Percentiles rank a stretch among this genome's conserved stretches.
These are phyloP conservation scores for Prinsepia uniflora DNA, from an alignment of 306 rosid species.

Conservation along the genomic window DNA sequence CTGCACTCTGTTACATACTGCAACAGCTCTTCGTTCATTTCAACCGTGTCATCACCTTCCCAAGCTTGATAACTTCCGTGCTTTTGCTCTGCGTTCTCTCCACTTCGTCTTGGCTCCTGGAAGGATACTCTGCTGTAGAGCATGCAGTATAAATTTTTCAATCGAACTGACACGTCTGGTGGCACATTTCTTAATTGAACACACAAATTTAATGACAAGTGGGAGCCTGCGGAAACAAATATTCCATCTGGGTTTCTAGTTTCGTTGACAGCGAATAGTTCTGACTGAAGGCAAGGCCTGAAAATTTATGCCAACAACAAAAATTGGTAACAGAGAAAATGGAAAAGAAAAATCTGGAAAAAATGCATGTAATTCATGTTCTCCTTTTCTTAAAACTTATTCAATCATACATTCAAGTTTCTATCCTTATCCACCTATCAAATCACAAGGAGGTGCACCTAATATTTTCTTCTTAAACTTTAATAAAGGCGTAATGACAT, in stretches of 20 bases:
- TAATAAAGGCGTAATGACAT: not conserved
- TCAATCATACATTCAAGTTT: no score
- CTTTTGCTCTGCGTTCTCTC: slow-evolving; percentile 4
- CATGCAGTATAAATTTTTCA: slow-evolving; percentile 43
- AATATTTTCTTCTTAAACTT: no score
- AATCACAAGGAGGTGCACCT: no score
- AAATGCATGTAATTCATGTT: no score
- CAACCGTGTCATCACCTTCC: slow-evolving; percentile 41
- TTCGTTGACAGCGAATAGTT: slow-evolving; percentile 41
- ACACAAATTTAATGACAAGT: slow-evolving; percentile 47
- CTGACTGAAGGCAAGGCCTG: slow-evolving; percentile 55
- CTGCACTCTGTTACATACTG: slow-evolving; percentile 30
- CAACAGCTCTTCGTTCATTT: slow-evolving; percentile 39
- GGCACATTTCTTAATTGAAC: slow-evolving; percentile 51
- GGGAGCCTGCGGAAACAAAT: slow-evolving; percentile 33
- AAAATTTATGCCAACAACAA: slow-evolving; percentile 15
- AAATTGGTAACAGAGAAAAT: not conserved
- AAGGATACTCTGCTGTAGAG: slow-evolving; percentile 37
- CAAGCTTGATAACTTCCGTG: slow-evolving; percentile 32
- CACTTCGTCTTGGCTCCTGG: slow-evolving; percentile 19
- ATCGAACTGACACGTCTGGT: slow-evolving; percentile 22
- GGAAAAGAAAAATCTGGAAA: not conserved
- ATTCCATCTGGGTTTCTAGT: slow-evolving; percentile 28
- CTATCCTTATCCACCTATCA: no score
- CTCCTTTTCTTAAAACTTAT: no score